Evolutionary conservation across 2,329 filamentous ascomycete genomes (phyloP).

Genomic region (Catunica adiposa): DNA sequence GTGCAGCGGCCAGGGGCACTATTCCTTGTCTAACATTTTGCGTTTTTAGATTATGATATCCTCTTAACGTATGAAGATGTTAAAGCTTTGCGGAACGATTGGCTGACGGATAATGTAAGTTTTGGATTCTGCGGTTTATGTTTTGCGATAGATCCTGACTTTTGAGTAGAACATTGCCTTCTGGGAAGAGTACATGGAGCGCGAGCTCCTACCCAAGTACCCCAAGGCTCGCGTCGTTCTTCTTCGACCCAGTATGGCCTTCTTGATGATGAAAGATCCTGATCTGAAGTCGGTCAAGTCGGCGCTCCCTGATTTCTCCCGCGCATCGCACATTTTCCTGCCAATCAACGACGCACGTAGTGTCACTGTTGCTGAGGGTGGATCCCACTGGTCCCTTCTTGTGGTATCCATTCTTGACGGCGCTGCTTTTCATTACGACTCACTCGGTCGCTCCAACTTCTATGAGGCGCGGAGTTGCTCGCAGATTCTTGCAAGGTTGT

Average conservation of each 20-base stretch:
- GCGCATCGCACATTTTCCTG: conserved; percentile 82
- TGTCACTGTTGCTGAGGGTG: conserved; percentile 63
- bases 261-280: conserved; percentile 65
- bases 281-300: conserved; percentile 39
- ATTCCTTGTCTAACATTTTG: conserved; percentile 7
- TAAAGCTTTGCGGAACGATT: conserved; percentile 75
- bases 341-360: conserved; percentile 83
- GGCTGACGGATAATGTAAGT: conserved; percentile 86
- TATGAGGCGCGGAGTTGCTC: conserved; percentile 55
- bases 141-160: background rate
- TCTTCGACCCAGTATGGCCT: conserved; percentile 81
- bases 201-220: conserved; percentile 65
- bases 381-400: conserved; percentile 86
- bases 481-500: conserved; percentile 49
- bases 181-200: conserved; percentile 96
- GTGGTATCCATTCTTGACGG: conserved; percentile 78
- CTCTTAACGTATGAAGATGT: conserved; percentile 49
- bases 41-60: conserved; percentile 22
- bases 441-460: conserved; percentile 58
- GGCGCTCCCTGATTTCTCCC: conserved; percentile 64
- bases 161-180: conserved; percentile 74
- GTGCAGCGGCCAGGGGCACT: background rate
- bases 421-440: conserved; percentile 94
- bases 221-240: conserved; percentile 77
- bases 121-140: background rate